phyloP scores from a whole-genome alignment of 2,329 filamentous ascomycete species.

The Sarocladium strictum region DNA sequence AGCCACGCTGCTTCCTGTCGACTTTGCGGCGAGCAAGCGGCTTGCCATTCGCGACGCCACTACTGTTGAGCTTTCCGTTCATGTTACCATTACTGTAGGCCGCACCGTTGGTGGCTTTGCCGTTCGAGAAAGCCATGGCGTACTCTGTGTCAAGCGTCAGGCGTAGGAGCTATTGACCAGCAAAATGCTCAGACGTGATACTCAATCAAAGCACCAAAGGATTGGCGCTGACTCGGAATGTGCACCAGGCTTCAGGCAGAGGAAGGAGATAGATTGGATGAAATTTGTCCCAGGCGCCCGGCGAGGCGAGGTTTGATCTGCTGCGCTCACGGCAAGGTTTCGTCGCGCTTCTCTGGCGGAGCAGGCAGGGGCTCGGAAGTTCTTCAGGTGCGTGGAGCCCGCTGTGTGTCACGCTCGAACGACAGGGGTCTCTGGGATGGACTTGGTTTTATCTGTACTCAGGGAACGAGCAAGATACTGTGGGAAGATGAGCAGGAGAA shows the following conservation, averaged over 20 bases:
- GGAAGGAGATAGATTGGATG: neutral
- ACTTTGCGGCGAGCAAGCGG: constrained; percentile 13
- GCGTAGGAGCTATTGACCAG: constrained; percentile 7
- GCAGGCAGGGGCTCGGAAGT: constrained; percentile 1
- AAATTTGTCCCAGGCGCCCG: neutral
- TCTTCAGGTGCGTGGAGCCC: constrained; percentile 8
- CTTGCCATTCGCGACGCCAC: constrained; percentile 22
- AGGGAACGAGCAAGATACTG: too few species aligned
- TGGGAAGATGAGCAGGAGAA: neutral
- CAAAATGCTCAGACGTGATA: constrained; percentile 1
- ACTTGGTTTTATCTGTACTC: neutral
- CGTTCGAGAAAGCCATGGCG: constrained; percentile 17
- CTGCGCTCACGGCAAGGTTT: neutral
- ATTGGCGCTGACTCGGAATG: neutral
- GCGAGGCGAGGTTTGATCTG: neutral
- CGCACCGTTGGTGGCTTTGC: constrained; percentile 32
- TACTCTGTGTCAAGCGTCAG: neutral
- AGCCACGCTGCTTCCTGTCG: constrained; percentile 19
- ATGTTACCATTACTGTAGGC: constrained; percentile 25
- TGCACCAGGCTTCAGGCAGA: neutral
- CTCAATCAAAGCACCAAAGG: neutral
- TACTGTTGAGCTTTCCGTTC: constrained; percentile 15
- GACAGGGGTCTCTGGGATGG: neutral
- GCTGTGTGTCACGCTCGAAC: neutral
- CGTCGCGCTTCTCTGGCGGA: neutral